Percentiles rank a stretch among this genome's conserved stretches.
Conservation (phyloP, 2,329 filamentous ascomycete species). For the Botrytis galanthina region DNA sequence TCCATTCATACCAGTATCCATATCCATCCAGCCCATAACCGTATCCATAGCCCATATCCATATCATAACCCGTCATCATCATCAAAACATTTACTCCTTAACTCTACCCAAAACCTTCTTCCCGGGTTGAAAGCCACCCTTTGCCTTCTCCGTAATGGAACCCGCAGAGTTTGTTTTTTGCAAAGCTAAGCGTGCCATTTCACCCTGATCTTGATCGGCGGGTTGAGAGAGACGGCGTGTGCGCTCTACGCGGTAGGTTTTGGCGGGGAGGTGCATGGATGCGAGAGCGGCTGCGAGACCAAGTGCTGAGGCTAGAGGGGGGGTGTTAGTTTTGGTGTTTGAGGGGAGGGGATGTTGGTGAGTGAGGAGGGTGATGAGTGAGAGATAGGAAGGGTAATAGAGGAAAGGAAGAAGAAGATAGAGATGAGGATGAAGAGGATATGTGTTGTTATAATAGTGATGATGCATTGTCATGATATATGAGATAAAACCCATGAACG, state of each 20-base stretch:
- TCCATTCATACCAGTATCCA: background rate
- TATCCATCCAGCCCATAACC: background rate
- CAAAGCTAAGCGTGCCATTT: constrained; percentile 13
- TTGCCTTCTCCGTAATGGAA: background rate
- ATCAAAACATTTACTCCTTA: background rate
- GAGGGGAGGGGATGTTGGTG: background rate
- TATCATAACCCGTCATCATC: background rate
- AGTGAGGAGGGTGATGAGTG: too few relatives aligned
- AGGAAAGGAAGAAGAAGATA: too few relatives aligned
- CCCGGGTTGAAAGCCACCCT: background rate
- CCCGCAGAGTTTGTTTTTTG: constrained; percentile 15
- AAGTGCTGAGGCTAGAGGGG: constrained; percentile 8
- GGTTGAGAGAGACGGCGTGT: constrained; percentile 16
- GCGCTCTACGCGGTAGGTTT: constrained; percentile 17
- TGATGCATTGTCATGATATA: background rate
- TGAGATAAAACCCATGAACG: background rate
- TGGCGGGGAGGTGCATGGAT: constrained; percentile 19
- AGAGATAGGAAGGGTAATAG: too few relatives aligned
- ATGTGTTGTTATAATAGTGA: background rate
- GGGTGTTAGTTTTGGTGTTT: background rate
- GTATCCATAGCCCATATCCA: background rate
- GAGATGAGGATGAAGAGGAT: background rate
- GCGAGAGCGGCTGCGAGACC: constrained; percentile 16
- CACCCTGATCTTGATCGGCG: background rate
- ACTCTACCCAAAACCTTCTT: constrained; percentile 15